A percentile compares a stretch with the other conserved stretches of the same genome.
Conservation (phyloP, 768 basidiomycete species). For the Pisolithus sp. region DNA sequence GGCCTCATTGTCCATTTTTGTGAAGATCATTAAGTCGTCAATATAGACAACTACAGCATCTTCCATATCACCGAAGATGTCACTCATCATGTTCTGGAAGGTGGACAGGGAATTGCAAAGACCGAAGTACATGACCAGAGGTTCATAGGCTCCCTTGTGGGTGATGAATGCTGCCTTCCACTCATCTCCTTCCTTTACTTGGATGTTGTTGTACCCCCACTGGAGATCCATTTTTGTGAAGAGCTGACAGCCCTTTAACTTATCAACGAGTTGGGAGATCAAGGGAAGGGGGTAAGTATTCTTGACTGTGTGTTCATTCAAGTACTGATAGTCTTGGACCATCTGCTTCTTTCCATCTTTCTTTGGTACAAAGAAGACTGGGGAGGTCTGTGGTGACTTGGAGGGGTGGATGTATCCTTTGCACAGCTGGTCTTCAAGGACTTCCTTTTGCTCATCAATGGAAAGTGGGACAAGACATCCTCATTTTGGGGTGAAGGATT, state of each 20-base stretch:
- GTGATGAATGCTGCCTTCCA: conserved; percentile 38
- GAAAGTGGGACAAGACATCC: not conserved
- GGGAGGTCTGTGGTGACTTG: too few relatives aligned
- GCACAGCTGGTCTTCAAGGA: not conserved
- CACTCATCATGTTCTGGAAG: conserved; percentile 27
- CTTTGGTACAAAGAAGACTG: conserved; percentile 7
- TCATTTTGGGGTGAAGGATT: not conserved
- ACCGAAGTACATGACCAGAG: conserved; percentile 32
- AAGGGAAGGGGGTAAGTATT: not conserved
- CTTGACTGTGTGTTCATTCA: conserved; percentile 9
- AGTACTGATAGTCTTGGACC: conserved; percentile 14
- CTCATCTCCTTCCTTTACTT: conserved; percentile 29
- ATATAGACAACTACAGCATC: conserved; percentile 36
- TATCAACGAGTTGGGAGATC: not conserved
- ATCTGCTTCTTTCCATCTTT: conserved; percentile 9
- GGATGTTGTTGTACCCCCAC: conserved; percentile 21
- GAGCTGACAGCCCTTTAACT: not conserved
- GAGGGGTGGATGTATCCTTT: conserved; percentile 10
- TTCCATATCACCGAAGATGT: conserved; percentile 3
- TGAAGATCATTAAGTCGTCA: conserved; percentile 37
- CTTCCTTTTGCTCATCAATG: not conserved
- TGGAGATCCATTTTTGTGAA: conserved; percentile 4
- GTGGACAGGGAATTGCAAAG: conserved; percentile 29
- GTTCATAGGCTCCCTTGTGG: conserved; percentile 19
- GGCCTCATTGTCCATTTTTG: not conserved